Conservation (phyloP, 108 stramenopile species). For the Nitzschia putrida region DNA sequence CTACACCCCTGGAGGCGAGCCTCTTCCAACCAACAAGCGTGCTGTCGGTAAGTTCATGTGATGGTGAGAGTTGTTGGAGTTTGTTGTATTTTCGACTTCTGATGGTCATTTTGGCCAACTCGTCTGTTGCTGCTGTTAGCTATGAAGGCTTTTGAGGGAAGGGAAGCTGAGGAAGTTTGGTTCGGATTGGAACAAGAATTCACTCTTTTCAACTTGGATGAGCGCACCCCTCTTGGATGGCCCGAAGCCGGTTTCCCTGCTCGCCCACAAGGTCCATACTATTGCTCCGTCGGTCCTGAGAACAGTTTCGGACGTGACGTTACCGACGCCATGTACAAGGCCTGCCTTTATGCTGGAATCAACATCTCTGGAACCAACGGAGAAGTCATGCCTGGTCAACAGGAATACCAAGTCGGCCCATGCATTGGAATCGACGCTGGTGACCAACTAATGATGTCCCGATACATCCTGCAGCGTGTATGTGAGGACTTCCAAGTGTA, state of each 20-base stretch:
- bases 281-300: slow-evolving; percentile 94
- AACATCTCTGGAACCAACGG: slow-evolving; percentile 95
- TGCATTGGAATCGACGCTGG: slow-evolving; percentile 97
- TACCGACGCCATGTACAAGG: slow-evolving; percentile 93
- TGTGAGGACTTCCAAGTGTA: slow-evolving; percentile 97
- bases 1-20: slow-evolving; percentile 89
- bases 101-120: neutral
- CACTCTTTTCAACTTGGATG: slow-evolving; percentile 96
- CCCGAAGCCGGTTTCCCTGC: slow-evolving; percentile 87
- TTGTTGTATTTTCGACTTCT: neutral
- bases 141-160: slow-evolving; percentile 74
- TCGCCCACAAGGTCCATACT: slow-evolving; percentile 95
- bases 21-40: slow-evolving; percentile 84
- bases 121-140: slow-evolving; percentile 30
- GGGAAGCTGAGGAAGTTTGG: slow-evolving; percentile 82
- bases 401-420: slow-evolving; percentile 98
- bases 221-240: slow-evolving; percentile 93
- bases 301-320: slow-evolving; percentile 92
- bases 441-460: slow-evolving; percentile 95
- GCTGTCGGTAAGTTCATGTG: slow-evolving; percentile 65
- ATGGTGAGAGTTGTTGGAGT: neutral
- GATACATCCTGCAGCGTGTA: slow-evolving; percentile 95
- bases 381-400: slow-evolving; percentile 99
- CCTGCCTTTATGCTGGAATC: slow-evolving; percentile 94
- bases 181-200: slow-evolving; percentile 98